These are phyloP conservation scores for Krasilnikovozyma curviuscula DNA, from an alignment of 768 basidiomycete species.

Conservation along the genomic window DNA sequence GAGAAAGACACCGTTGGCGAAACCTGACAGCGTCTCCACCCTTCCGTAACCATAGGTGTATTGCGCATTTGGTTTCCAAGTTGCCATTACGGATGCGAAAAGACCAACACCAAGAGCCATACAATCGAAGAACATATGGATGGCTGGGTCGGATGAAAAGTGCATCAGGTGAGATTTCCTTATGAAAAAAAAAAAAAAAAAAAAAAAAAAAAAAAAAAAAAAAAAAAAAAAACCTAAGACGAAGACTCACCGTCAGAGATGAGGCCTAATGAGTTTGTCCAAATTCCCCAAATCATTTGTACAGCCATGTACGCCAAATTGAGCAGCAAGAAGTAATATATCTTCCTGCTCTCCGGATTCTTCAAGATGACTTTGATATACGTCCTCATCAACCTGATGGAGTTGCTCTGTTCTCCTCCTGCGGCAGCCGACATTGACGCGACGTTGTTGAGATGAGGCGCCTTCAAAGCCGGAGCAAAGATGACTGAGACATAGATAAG, in stretches of 20 bases:
- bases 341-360: constrained; percentile 79
- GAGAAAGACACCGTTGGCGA: constrained; percentile 89
- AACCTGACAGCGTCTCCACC: constrained; percentile 92
- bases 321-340: constrained; percentile 87
- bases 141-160: constrained; percentile 38
- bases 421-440: no score
- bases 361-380: constrained; percentile 80
- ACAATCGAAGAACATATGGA: constrained; percentile 99
- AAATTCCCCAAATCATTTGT: constrained; percentile 70
- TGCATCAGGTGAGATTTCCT: neutral
- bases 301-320: constrained; percentile 93
- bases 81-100: constrained; percentile 91
- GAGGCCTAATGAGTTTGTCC: constrained; percentile 89
- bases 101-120: constrained; percentile 91
- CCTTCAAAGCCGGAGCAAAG: no score
- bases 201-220: neutral
- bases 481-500: no score
- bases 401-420: no score
- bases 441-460: no score
- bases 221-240: neutral
- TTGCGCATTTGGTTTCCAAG: constrained; percentile 81
- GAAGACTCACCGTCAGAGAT: constrained; percentile 75
- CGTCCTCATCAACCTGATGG: no score
- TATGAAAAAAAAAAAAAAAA: neutral
- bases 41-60: constrained; percentile 98